These are phyloP conservation scores for Alternaria incomplexa DNA, from an alignment of 2,329 filamentous ascomycete genomes.

Conservation along the genomic window DNA sequence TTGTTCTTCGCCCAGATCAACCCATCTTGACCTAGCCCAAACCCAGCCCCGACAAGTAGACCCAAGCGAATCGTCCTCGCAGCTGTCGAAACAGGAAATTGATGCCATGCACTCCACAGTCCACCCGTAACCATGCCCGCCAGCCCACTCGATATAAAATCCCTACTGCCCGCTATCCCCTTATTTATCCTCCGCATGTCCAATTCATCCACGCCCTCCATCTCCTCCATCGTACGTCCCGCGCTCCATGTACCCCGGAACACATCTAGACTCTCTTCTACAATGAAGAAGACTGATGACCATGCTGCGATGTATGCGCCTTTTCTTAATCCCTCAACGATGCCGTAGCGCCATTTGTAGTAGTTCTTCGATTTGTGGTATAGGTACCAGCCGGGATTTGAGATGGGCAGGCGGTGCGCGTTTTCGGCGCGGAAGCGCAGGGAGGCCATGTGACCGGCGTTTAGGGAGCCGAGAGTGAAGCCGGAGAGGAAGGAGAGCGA, in stretches of 20 bases:
- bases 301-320: constrained; percentile 73
- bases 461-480: constrained; percentile 70
- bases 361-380: constrained; percentile 99
- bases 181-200: constrained; percentile 34
- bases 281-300: constrained; percentile 75
- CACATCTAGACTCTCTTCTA: constrained; percentile 85
- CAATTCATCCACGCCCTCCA: constrained; percentile 47
- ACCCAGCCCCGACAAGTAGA: constrained; percentile 77
- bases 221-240: constrained; percentile 49
- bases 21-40: constrained; percentile 80
- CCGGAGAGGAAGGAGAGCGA: constrained; percentile 71
- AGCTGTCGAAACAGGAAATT: constrained; percentile 72
- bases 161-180: constrained; percentile 54
- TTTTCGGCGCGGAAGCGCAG: constrained; percentile 94
- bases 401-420: constrained; percentile 86
- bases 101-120: constrained; percentile 83
- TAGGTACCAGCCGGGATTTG: constrained; percentile 90
- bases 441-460: constrained; percentile 75
- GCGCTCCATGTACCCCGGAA: constrained; percentile 57
- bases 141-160: constrained; percentile 80
- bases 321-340: constrained; percentile 79
- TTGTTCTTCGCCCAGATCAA: constrained; percentile 73
- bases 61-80: constrained; percentile 76
- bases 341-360: constrained; percentile 75
- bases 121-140: constrained; percentile 86